Evolutionary conservation across 2,329 filamentous ascomycete species (phyloP).

Genomic region (Tolypocladium nubicola): DNA sequence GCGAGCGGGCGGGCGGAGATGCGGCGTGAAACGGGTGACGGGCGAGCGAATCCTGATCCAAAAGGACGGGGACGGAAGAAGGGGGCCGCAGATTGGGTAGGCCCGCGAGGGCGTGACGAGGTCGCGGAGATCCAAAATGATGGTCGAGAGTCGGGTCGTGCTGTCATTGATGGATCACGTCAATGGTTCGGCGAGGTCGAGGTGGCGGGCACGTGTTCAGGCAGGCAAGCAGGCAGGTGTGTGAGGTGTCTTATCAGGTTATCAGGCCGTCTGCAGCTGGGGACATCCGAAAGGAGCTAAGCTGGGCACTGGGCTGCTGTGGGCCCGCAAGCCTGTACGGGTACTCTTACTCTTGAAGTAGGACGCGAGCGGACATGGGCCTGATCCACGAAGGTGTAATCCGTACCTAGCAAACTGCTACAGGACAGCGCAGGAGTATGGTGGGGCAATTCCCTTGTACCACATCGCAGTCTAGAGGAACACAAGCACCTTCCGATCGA

Average conservation of each 20-base stretch:
- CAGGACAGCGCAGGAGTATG: too few relatives aligned
- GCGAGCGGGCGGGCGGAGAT: neutral
- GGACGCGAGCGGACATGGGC: neutral
- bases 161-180: neutral
- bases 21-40: neutral
- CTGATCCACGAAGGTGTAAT: too few relatives aligned
- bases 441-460: too few relatives aligned
- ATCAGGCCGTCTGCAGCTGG: neutral
- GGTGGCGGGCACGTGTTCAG: neutral
- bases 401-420: too few relatives aligned
- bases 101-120: neutral
- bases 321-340: neutral
- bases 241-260: neutral
- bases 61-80: neutral
- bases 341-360: neutral
- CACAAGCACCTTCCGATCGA: too few relatives aligned
- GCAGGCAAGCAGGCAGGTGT: neutral
- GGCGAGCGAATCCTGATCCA: neutral
- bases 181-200: neutral
- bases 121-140: neutral
- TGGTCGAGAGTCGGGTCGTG: neutral
- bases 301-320: neutral
- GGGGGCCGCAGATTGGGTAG: neutral
- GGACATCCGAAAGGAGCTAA: neutral
- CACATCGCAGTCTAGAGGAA: too few relatives aligned